These are phyloP conservation scores for Teratosphaeria epicoccoides DNA, from an alignment of 2,329 filamentous ascomycete species.

Conservation along the genomic window DNA sequence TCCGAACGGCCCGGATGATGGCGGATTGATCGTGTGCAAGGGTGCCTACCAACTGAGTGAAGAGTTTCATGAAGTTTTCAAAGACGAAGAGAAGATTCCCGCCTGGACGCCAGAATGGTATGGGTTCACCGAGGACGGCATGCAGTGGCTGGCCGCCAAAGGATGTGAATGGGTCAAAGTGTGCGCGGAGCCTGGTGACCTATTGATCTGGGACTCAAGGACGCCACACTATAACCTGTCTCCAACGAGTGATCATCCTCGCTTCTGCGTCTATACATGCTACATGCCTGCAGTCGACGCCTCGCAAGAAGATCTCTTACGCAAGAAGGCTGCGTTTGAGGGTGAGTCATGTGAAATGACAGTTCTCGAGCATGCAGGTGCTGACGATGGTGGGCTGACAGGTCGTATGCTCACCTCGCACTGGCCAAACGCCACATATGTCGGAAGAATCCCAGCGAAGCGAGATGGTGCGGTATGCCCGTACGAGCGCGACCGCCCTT, in stretches of 20 bases:
- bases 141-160: constrained; percentile 14
- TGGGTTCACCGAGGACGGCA: constrained; percentile 20
- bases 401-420: constrained; percentile 18
- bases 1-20: constrained; percentile 28
- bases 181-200: constrained; percentile 9
- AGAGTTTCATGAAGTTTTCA: constrained; percentile 24
- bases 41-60: constrained; percentile 23
- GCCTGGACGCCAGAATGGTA: constrained; percentile 25
- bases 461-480: constrained; percentile 19
- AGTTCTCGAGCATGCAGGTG: too few species aligned
- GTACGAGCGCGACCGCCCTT: constrained; percentile 24
- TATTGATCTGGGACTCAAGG: constrained; percentile 14
- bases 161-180: constrained; percentile 12
- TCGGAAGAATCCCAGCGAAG: constrained; percentile 19
- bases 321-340: constrained; percentile 12
- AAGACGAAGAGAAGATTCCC: constrained; percentile 19
- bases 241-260: constrained; percentile 7
- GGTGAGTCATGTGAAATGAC: not conserved
- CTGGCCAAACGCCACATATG: constrained; percentile 21
- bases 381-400: not conserved
- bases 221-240: constrained; percentile 21
- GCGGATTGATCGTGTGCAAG: constrained; percentile 28
- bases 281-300: constrained; percentile 17
- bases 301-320: constrained; percentile 11
- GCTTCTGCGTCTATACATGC: constrained; percentile 22